Percentiles rank a stretch among this genome's conserved stretches.
phyloP scores from a whole-genome alignment of 495 filamentous ascomycete genomes.

The Podospora pseudocomata region DNA sequence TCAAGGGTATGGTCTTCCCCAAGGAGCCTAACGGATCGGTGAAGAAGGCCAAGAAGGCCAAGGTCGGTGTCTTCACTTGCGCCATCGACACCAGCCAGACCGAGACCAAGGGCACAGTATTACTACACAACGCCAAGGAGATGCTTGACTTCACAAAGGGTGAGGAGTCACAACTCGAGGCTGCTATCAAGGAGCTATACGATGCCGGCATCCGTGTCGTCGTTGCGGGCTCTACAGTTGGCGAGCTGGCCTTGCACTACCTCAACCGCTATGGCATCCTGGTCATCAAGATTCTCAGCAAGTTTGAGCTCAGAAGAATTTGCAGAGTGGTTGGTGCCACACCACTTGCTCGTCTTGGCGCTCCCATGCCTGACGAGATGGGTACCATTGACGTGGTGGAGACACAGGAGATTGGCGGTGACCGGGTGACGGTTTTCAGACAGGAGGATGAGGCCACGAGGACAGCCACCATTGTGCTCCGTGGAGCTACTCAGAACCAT shows the following conservation, averaged over 20 bases:
- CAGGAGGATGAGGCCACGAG: conserved; percentile 91
- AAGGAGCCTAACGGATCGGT: conserved; percentile 84
- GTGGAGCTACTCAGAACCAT: conserved; percentile 96
- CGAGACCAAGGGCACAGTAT: conserved; percentile 99
- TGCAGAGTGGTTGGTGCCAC: conserved; percentile 97
- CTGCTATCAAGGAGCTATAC: conserved; percentile 87
- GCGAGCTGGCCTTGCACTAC: conserved; percentile 95
- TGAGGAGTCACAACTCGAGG: conserved; percentile 88
- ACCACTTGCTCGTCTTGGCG: conserved; percentile 89
- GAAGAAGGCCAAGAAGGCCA: conserved; percentile 87
- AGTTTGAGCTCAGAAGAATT: conserved; percentile 90
- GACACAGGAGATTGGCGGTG: conserved; percentile 96
- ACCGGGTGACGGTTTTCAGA: conserved; percentile 96
- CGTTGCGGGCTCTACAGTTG: conserved; percentile 83
- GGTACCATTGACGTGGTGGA: conserved; percentile 91
- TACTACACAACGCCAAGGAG: conserved; percentile 94
- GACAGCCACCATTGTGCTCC: conserved; percentile 91
- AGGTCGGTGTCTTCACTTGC: conserved; percentile 95
- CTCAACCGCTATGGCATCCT: conserved; percentile 95
- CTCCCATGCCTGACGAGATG: conserved; percentile 99
- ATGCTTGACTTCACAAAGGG: conserved; percentile 98
- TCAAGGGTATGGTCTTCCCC: conserved; percentile 98
- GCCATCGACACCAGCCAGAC: conserved; percentile 94
- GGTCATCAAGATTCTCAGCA: conserved; percentile 95
- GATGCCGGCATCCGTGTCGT: conserved; percentile 91